Evolutionary conservation across 1,284 basidiomycete species (phyloP).

Genomic region (Malassezia equina): DNA sequence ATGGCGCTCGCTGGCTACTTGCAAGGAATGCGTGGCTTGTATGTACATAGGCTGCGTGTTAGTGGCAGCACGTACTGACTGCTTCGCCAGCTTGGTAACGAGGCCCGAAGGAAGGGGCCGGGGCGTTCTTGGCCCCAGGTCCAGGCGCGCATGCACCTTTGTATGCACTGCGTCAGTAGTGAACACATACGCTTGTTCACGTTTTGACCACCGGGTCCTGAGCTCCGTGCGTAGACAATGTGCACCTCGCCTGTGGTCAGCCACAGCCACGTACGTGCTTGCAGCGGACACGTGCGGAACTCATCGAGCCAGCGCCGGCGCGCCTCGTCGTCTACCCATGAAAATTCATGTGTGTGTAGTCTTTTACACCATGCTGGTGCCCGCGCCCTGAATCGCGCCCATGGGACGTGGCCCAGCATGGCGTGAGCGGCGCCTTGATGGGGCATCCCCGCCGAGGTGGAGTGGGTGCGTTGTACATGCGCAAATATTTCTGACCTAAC

Average conservation of each 20-base stretch:
- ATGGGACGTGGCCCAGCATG: background rate
- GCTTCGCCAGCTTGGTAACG: constrained; percentile 1
- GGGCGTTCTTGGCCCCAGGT: background rate
- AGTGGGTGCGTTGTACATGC: background rate
- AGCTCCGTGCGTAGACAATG: constrained; percentile 15
- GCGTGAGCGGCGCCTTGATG: background rate
- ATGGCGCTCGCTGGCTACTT: constrained; percentile 15
- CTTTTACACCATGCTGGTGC: background rate
- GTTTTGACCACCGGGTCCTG: constrained; percentile 21
- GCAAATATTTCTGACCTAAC: constrained; percentile 18
- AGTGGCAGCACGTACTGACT: constrained; percentile 11
- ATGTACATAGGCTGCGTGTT: constrained; percentile 17
- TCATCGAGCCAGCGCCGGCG: constrained; percentile 6
- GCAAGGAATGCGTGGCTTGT: constrained; percentile 11
- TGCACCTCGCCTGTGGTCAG: constrained; percentile 10
- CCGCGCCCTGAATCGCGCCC: background rate
- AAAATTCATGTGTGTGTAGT: background rate
- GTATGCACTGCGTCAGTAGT: constrained; percentile 5
- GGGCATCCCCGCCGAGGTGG: background rate
- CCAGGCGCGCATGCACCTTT: constrained; percentile 8
- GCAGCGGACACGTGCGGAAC: constrained; percentile 3
- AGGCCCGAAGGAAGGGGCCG: constrained; percentile 3
- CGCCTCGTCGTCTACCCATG: background rate
- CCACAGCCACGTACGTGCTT: background rate
- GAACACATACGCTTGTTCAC: constrained; percentile 17